Evolutionary conservation across 1,284 basidiomycete species (phyloP).

Genomic region (Leccinum pachyderme): DNA sequence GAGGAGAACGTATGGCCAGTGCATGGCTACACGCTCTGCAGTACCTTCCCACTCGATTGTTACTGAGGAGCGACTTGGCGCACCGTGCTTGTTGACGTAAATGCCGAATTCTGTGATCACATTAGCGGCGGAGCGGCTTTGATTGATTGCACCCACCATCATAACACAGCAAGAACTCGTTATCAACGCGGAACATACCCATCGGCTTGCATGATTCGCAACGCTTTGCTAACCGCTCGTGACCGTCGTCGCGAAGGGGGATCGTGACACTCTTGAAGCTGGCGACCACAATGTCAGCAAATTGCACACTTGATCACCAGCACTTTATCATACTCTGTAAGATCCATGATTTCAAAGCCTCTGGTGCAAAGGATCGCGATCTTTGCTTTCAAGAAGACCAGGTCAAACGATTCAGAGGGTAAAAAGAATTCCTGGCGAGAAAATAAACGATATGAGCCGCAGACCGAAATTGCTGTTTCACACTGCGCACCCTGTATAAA

Average conservation of each 20-base stretch:
- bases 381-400: conserved; percentile 89
- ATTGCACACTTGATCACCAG: too few relatives aligned
- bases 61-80: conserved; percentile 68
- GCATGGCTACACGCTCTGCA: conserved; percentile 84
- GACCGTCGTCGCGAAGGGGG: conserved; percentile 73
- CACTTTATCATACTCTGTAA: conserved; percentile 66
- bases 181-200: conserved; percentile 90
- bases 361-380: conserved; percentile 90
- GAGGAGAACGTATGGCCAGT: conserved; percentile 86
- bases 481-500: conserved; percentile 63
- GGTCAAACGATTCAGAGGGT: conserved; percentile 82
- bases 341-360: conserved; percentile 97
- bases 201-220: conserved; percentile 83
- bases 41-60: conserved; percentile 96
- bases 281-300: conserved; percentile 9
- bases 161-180: conserved; percentile 92
- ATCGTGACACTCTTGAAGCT: conserved; percentile 90
- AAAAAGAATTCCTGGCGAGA: conserved; percentile 78
- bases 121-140: conserved; percentile 4
- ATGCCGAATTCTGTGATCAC: conserved; percentile 79
- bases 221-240: conserved; percentile 73
- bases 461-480: conserved; percentile 10
- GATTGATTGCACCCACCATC: conserved; percentile 55
- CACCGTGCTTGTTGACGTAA: conserved; percentile 86
- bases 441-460: conserved; percentile 1